Base-by-base conservation (phyloP, 352 stramenopile species). In the Globisporangium acanthophoron region DNA sequence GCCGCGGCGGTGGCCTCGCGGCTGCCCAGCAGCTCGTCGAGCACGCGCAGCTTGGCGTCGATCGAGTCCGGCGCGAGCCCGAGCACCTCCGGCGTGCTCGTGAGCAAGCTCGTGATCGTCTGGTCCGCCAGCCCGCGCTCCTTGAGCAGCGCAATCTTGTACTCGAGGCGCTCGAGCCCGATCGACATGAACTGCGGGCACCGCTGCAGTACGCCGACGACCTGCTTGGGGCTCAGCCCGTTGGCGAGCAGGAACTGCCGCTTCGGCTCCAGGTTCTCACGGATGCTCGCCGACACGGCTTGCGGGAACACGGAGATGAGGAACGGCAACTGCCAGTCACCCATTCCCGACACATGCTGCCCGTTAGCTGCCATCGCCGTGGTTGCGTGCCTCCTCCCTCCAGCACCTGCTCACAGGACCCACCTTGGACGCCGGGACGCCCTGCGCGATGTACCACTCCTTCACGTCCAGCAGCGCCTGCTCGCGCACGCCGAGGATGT, bases 291-390 rank as follows among this genome's bases (percentile, higher is more conserved):
- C 5, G 66, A 76, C 20, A 66, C 47, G 16, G 52, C 68, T 27
- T 76, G 64, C 0, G 79, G 79, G 59, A 83, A 85, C 18, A 85
- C 58, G 12, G 61, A 67, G 44, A 85, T 71, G 24, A 87, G 40
- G 60, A 82, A 89, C n/a, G 67, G 52, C 16, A 89, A 70, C 79
- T 88, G 43, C 7, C 6, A 15, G 3, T 3, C 9, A 16, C 41
- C 5, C 33, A 12, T 39, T 9, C 31, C 31, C 5, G 8, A 9
- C 33, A 9, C 33, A 27, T 27, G 24, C 24, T 1, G 3, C 1
- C 24, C 24, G 33, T 39, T 39, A 39, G 8, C 8, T 39, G 33
- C 31, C 31, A 35, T 35, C 31, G 3, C 8, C 31, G 31, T 27
- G 24, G 24, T 27, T 27, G 24, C 24, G 24, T 27, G 24, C 24